Evolutionary conservation across 148 eudicot species (phyloP).

Genomic region (Nepenthes gracilis): DNA sequence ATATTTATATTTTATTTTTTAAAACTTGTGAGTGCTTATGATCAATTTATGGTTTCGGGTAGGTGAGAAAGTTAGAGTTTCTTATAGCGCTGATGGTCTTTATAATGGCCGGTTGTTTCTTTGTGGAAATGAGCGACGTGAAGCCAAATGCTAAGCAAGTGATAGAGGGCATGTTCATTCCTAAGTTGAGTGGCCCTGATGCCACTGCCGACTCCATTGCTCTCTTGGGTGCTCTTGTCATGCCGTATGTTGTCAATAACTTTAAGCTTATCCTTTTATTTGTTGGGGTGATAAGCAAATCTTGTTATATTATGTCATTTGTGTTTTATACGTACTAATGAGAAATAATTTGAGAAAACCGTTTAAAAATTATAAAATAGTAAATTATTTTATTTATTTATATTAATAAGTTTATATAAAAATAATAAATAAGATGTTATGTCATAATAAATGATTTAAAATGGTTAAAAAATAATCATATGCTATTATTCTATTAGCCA

Average conservation of each 20-base stretch:
- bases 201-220: constrained; percentile 69
- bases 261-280: neutral
- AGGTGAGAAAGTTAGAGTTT: constrained; percentile 70
- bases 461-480: no score
- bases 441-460: no score
- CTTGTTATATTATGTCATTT: no score
- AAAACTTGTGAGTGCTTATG: no score
- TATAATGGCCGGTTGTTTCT: constrained; percentile 68
- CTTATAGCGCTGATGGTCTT: constrained; percentile 46
- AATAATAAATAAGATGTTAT: no score
- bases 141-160: constrained; percentile 48
- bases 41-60: neutral
- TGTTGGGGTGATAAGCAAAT: neutral
- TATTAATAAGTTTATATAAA: no score
- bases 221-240: constrained; percentile 55
- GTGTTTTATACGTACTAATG: no score
- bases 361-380: no score
- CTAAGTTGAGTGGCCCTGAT: constrained; percentile 42
- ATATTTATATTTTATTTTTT: neutral
- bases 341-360: no score
- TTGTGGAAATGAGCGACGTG: constrained; percentile 51
- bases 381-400: no score
- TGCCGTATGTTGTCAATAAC: constrained; percentile 40
- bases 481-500: no score
- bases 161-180: constrained; percentile 52